Evolutionary conservation across 768 basidiomycete species (phyloP).

Genomic region (Chalciporus sphaerocephalus): DNA sequence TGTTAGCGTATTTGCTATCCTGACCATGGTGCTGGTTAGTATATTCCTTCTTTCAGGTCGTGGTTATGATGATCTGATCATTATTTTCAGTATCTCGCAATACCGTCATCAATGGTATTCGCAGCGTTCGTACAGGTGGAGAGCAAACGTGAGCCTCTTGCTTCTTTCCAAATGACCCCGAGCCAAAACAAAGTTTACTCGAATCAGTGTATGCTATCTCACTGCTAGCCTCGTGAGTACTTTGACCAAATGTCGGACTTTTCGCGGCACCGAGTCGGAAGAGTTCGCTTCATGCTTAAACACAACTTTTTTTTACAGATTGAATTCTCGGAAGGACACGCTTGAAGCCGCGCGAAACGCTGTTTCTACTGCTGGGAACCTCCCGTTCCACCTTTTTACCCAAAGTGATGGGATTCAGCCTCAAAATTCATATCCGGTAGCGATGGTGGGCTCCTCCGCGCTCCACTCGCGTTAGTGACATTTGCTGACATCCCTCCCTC

Average conservation of each 20-base stretch:
- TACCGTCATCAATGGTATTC: constrained; percentile 5
- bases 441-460: no score
- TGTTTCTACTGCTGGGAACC: no score
- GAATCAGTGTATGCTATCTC: constrained; percentile 17
- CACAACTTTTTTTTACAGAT: neutral
- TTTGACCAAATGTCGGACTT: no score
- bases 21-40: constrained; percentile 8
- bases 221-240: constrained; percentile 14
- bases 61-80: no score
- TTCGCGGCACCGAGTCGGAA: neutral
- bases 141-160: constrained; percentile 9
- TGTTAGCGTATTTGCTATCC: constrained; percentile 8
- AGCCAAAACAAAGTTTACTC: neutral
- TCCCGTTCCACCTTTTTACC: neutral
- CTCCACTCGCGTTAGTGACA: no score
- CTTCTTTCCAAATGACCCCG: neutral
- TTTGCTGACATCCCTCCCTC: no score
- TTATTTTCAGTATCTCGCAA: constrained; percentile 1
- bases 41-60: no score
- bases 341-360: neutral
- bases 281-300: neutral
- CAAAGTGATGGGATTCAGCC: no score
- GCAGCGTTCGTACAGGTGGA: constrained; percentile 14
- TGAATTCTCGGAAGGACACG: neutral
- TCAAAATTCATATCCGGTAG: no score